A percentile compares a stretch with the other conserved stretches of the same genome.
Evolutionary conservation across 192 early-diverging fungal species (phyloP).

Genomic region (Mortierella antarctica): DNA sequence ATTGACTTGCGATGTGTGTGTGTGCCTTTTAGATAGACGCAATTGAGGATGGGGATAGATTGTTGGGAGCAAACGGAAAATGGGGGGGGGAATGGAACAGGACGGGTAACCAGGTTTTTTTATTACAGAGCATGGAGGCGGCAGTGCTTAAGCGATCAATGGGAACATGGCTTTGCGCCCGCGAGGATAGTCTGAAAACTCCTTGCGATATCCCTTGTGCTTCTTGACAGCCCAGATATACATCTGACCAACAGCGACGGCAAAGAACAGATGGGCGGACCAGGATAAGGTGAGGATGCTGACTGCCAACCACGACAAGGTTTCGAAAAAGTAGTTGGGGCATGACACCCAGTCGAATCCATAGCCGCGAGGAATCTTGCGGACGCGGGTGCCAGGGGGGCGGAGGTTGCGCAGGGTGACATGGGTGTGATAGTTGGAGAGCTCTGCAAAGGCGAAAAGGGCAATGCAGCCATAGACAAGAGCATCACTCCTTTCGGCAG

Average conservation of each 20-base stretch:
- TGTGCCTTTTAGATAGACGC: too few relatives aligned
- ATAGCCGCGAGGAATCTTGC: slow-evolving; percentile 92
- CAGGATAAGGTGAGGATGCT: slow-evolving; percentile 76
- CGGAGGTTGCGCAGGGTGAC: slow-evolving; percentile 90
- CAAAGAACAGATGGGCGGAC: slow-evolving; percentile 70
- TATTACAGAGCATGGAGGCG: neutral
- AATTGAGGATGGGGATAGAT: too few relatives aligned
- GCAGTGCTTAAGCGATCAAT: slow-evolving; percentile 61
- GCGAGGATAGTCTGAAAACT: slow-evolving; percentile 92
- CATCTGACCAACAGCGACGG: slow-evolving; percentile 87
- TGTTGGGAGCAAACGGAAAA: too few relatives aligned
- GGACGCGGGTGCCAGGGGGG: slow-evolving; percentile 85
- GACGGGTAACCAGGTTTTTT: too few relatives aligned
- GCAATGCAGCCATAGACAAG: slow-evolving; percentile 32
- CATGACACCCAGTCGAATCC: slow-evolving; percentile 91
- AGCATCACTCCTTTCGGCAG: slow-evolving; percentile 54
- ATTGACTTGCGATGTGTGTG: too few relatives aligned
- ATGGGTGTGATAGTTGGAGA: slow-evolving; percentile 89
- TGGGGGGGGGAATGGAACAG: too few relatives aligned
- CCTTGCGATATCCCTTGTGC: slow-evolving; percentile 88
- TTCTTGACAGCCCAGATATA: slow-evolving; percentile 97
- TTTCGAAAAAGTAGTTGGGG: slow-evolving; percentile 96
- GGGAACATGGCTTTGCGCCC: slow-evolving; percentile 85
- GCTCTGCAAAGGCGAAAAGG: slow-evolving; percentile 73
- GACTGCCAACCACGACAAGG: slow-evolving; percentile 83